These are phyloP conservation scores for Neurospora sp. DNA, from an alignment of 495 filamentous ascomycete genomes.

Conservation along the genomic window DNA sequence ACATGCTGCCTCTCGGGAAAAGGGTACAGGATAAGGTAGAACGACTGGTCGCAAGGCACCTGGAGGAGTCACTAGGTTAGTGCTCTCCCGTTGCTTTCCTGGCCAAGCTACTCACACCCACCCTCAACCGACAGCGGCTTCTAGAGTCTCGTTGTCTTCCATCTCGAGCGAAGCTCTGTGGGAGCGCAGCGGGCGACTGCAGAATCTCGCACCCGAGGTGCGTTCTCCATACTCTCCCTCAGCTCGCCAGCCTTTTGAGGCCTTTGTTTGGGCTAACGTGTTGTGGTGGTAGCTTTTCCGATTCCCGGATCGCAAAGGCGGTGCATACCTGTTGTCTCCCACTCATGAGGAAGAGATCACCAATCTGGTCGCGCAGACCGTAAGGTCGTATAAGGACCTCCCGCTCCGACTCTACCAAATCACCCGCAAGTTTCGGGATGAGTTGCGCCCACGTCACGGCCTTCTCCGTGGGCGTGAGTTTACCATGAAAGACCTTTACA, in stretches of 20 bases:
- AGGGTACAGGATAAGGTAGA: constrained; percentile 87
- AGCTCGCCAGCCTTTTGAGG: background rate
- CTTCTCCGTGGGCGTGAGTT: constrained; percentile 88
- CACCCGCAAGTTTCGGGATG: constrained; percentile 88
- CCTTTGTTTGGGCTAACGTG: constrained; percentile 4
- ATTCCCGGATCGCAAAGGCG: constrained; percentile 68
- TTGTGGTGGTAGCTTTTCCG: constrained; percentile 54
- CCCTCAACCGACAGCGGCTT: constrained; percentile 50
- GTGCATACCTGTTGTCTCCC: constrained; percentile 69
- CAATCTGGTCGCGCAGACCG: constrained; percentile 54
- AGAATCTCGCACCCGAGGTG: constrained; percentile 32
- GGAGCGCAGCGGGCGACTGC: constrained; percentile 44
- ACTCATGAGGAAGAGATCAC: constrained; percentile 98
- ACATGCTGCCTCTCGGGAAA: constrained; percentile 82
- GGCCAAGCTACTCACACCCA: background rate
- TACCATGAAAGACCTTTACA: constrained; percentile 97
- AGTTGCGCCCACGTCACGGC: constrained; percentile 77
- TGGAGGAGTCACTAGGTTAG: constrained; percentile 61
- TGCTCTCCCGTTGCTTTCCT: constrained; percentile 1
- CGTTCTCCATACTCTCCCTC: constrained; percentile 3
- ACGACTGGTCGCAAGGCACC: constrained; percentile 75
- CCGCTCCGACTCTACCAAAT: constrained; percentile 89
- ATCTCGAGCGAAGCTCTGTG: constrained; percentile 80
- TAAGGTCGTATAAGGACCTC: constrained; percentile 80
- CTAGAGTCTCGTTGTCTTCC: constrained; percentile 78